These are phyloP conservation scores for Dictyostelium intermedium DNA, from an alignment of 78 protist species.

Conservation along the genomic window DNA sequence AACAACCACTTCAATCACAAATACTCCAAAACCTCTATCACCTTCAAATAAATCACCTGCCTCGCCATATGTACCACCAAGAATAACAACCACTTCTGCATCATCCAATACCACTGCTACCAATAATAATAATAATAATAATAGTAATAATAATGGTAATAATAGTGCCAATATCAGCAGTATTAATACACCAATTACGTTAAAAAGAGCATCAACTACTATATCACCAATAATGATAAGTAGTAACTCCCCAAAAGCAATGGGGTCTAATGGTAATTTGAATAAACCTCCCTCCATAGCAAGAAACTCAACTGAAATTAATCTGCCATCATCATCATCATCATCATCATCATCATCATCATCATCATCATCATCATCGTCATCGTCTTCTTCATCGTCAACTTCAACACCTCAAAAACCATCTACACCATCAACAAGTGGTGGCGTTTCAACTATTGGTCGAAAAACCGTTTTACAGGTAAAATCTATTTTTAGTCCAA, in stretches of 20 bases:
- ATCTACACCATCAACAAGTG: neutral
- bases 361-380: neutral
- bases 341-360: neutral
- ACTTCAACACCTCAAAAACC: neutral
- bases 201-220: neutral
- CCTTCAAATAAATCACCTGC: neutral
- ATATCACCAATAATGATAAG: neutral
- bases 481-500: neutral
- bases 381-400: neutral
- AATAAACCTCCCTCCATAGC: neutral
- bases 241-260: neutral
- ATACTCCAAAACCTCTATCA: neutral
- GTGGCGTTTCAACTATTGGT: neutral
- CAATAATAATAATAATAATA: neutral
- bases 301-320: neutral
- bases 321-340: neutral
- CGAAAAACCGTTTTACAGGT: slow-evolving; percentile 16
- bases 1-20: neutral
- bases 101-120: neutral
- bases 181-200: neutral
- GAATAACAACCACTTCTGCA: neutral
- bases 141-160: too few species aligned
- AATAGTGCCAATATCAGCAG: too few species aligned
- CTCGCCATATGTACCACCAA: slow-evolving; percentile 36
- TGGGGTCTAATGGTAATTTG: neutral